These are phyloP conservation scores for Fusarium sp. DNA, from an alignment of 2,329 filamentous ascomycete genomes.

Conservation along the genomic window DNA sequence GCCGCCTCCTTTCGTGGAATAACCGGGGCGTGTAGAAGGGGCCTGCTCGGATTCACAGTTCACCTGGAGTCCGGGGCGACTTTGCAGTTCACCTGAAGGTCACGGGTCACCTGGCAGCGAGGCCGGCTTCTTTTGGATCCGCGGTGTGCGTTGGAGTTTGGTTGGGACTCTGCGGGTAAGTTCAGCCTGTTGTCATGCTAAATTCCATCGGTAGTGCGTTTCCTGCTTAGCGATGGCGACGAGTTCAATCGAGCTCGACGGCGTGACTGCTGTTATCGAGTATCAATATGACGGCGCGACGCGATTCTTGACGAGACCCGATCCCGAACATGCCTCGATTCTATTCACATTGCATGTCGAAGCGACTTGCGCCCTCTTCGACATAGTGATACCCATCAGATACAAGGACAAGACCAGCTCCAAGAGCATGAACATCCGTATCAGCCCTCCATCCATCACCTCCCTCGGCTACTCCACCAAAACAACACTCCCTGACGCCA, in stretches of 20 bases:
- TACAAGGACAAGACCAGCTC: not conserved
- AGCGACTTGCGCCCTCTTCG: not conserved
- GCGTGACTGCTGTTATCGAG: not conserved
- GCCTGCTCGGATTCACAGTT: constrained; percentile 8
- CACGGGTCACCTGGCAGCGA: constrained; percentile 7
- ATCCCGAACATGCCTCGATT: not conserved
- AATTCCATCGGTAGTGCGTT: not conserved
- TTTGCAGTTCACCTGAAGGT: constrained; percentile 12
- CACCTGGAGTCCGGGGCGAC: constrained; percentile 5
- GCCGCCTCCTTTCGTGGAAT: not conserved
- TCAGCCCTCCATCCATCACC: not conserved
- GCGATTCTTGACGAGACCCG: not conserved
- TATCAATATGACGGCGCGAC: not conserved
- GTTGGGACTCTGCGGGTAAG: not conserved
- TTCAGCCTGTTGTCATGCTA: not conserved
- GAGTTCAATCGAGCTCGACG: not conserved
- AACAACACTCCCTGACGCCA: not conserved
- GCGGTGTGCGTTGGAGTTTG: not conserved
- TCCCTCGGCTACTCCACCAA: not conserved
- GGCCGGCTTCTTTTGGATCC: not conserved
- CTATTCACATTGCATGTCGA: not conserved
- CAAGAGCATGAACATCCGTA: not conserved
- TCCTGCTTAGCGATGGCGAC: not conserved
- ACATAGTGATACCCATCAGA: not conserved
- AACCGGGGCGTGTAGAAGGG: constrained; percentile 12